Conservation (phyloP, 164 flowering plant genomes). For the Akebia trifoliata region DNA sequence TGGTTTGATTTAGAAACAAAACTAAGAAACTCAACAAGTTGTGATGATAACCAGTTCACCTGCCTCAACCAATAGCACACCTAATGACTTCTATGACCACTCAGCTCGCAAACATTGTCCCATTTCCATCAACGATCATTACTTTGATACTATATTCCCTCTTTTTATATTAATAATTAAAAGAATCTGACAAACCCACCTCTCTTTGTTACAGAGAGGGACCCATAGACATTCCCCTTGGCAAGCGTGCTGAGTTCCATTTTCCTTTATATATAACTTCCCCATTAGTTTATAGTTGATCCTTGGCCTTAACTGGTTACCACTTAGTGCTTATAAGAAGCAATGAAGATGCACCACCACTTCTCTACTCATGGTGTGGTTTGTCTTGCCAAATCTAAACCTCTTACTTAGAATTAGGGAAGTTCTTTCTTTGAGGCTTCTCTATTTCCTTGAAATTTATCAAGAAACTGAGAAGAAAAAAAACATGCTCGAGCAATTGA, state of each 20-base stretch:
- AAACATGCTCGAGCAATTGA: too few species aligned
- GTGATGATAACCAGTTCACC: conserved; percentile 13
- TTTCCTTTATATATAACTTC: conserved; percentile 3
- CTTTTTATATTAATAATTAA: conserved; percentile 19
- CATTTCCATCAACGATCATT: conserved; percentile 26
- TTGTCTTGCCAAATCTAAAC: too few species aligned
- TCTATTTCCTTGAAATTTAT: too few species aligned
- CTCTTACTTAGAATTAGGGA: too few species aligned
- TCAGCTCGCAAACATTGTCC: neutral
- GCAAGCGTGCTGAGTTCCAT: conserved; percentile 40
- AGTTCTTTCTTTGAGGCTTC: too few species aligned
- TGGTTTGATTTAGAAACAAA: neutral
- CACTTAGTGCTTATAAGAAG: conserved; percentile 7
- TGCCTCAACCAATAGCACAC: conserved; percentile 22
- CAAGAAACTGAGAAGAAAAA: too few species aligned
- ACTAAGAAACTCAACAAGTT: neutral
- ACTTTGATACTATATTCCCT: conserved; percentile 18
- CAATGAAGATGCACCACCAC: neutral
- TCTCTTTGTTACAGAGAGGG: conserved; percentile 26
- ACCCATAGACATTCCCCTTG: conserved; percentile 84
- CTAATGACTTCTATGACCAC: conserved; percentile 23
- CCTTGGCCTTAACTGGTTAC: neutral
- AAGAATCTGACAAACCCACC: conserved; percentile 38
- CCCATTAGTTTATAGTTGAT: conserved; percentile 5
- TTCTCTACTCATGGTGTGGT: too few species aligned